A percentile compares a stretch with the other conserved stretches of the same genome.
Conservation (phyloP, 2,329 filamentous ascomycete genomes). For the Phoma sp. region DNA sequence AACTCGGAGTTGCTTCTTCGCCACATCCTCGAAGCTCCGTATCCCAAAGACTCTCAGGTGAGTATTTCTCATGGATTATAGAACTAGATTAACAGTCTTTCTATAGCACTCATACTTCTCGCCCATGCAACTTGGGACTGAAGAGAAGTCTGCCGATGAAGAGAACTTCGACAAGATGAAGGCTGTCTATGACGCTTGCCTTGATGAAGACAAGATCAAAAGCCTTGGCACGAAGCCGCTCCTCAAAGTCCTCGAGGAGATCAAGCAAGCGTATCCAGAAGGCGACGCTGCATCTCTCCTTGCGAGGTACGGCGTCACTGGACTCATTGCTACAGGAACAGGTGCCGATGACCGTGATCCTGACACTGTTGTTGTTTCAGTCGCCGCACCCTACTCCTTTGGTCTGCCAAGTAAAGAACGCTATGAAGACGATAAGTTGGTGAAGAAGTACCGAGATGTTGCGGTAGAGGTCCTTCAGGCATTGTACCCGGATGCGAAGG, state of each 20-base stretch:
- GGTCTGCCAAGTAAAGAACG: conserved; percentile 48
- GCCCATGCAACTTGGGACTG: conserved; percentile 37
- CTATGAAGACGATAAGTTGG: conserved; percentile 43
- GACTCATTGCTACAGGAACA: conserved; percentile 32
- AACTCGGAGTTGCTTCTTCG: conserved; percentile 64
- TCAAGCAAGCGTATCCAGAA: conserved; percentile 44
- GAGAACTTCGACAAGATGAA: conserved; percentile 72
- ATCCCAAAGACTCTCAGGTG: conserved; percentile 46
- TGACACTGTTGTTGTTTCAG: conserved; percentile 58
- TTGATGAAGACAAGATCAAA: conserved; percentile 65
- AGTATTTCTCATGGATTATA: neutral
- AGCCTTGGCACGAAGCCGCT: conserved; percentile 63
- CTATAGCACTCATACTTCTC: conserved; percentile 59
- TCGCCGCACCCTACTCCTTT: conserved; percentile 56
- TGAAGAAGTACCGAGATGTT: conserved; percentile 40
- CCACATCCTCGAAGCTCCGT: conserved; percentile 67
- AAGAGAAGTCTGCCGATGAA: conserved; percentile 57
- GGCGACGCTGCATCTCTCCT: conserved; percentile 56
- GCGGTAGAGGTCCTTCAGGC: conserved; percentile 28
- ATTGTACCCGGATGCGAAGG: conserved; percentile 33
- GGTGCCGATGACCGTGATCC: conserved; percentile 61
- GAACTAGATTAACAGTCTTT: neutral
- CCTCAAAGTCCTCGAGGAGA: conserved; percentile 59
- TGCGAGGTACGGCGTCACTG: conserved; percentile 52
- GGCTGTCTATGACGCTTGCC: conserved; percentile 68